phyloP scores from a whole-genome alignment of 164 flowering plant species.

The Umbilicus rupestris region DNA sequence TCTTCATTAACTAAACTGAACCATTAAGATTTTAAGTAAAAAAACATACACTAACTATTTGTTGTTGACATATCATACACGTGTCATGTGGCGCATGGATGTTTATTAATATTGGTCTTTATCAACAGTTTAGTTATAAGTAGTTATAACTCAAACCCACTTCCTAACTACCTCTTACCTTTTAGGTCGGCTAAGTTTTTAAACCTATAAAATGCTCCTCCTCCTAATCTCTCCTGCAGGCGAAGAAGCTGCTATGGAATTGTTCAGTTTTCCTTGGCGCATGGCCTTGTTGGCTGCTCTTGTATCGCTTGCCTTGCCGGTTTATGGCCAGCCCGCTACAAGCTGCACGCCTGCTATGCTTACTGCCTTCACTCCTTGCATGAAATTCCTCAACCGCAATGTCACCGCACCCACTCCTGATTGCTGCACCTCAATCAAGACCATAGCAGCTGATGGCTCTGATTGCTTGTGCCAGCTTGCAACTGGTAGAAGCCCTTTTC shows the following conservation, averaged over 20 bases:
- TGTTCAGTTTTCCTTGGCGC: not conserved
- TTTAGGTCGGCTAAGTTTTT: not conserved
- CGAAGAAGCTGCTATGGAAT: not conserved
- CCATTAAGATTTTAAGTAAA: too few species aligned
- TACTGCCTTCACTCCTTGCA: not conserved
- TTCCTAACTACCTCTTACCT: not conserved
- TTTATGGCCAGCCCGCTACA: not conserved
- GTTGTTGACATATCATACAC: too few species aligned
- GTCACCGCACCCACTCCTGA: not conserved
- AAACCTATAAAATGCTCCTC: not conserved
- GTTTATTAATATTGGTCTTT: not conserved
- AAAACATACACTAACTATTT: too few species aligned
- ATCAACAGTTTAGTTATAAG: not conserved
- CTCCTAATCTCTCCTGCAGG: not conserved
- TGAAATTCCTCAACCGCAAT: not conserved
- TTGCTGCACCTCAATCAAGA: slow-evolving; percentile 4
- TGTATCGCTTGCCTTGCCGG: not conserved
- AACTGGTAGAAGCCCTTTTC: slow-evolving; percentile 3
- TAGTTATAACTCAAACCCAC: slow-evolving; percentile 3
- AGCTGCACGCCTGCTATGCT: not conserved
- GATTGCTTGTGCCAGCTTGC: not conserved
- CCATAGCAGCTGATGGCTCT: not conserved
- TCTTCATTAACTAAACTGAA: too few species aligned
- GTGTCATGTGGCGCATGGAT: too few species aligned
- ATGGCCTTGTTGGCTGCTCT: not conserved